Conservation (phyloP, 1,139 yeast genomes). For the Suhomyces taliae region DNA sequence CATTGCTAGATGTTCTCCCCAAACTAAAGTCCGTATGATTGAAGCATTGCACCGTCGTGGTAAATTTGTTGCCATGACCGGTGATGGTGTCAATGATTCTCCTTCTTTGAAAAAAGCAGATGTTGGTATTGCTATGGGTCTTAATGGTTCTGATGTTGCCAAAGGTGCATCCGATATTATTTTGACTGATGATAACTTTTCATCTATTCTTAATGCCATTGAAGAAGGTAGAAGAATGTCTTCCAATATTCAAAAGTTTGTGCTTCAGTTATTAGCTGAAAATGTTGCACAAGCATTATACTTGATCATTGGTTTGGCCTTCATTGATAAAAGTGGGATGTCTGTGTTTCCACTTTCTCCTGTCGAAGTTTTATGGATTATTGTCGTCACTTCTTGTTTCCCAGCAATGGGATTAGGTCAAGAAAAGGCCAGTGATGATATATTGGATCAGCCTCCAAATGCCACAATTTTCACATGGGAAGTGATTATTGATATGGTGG, state of each 20-base stretch:
- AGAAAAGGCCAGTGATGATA: slow-evolving; percentile 65
- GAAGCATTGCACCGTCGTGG: slow-evolving; percentile 75
- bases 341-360: slow-evolving; percentile 81
- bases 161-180: slow-evolving; percentile 80
- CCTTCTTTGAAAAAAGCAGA: slow-evolving; percentile 80
- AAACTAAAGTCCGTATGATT: slow-evolving; percentile 80
- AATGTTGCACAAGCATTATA: slow-evolving; percentile 78
- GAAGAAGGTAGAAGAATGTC: slow-evolving; percentile 86
- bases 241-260: slow-evolving; percentile 77
- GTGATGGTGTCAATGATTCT: slow-evolving; percentile 85
- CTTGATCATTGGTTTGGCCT: slow-evolving; percentile 70
- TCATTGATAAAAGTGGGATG: slow-evolving; percentile 55
- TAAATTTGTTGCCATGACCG: slow-evolving; percentile 81
- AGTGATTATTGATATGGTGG: slow-evolving; percentile 70
- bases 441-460: slow-evolving; percentile 67
- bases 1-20: slow-evolving; percentile 84
- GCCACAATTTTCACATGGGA: slow-evolving; percentile 68
- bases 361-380: slow-evolving; percentile 78
- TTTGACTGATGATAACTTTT: slow-evolving; percentile 73
- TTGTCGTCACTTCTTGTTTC: slow-evolving; percentile 76
- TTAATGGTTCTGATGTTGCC: slow-evolving; percentile 80
- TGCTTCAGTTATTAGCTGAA: slow-evolving; percentile 74
- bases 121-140: slow-evolving; percentile 88
- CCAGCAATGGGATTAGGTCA: slow-evolving; percentile 89
- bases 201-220: slow-evolving; percentile 73